Percentiles rank a stretch among this genome's conserved stretches.
phyloP scores from a whole-genome alignment of 164 flowering plant species.

The Chimonanthus salicifolius region DNA sequence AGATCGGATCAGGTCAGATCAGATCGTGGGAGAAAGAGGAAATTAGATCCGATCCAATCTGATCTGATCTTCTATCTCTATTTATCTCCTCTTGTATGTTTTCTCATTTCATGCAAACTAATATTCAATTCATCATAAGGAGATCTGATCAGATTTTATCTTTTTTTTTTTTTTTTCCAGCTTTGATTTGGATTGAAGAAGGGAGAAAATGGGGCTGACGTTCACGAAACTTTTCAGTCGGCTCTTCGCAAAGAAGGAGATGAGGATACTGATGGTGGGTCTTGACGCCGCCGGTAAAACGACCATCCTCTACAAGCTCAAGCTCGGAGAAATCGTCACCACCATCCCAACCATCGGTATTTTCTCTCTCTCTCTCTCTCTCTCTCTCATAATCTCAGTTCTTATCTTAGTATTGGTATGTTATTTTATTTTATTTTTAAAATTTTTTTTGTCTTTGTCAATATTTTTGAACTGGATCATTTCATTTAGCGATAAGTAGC shows the following conservation, averaged over 20 bases:
- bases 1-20: neutral
- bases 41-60: neutral
- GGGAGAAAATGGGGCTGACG: constrained; percentile 19
- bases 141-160: constrained; percentile 4
- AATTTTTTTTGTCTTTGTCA: neutral
- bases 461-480: neutral
- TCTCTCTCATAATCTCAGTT: neutral
- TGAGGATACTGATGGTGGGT: constrained; percentile 23
- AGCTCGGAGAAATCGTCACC: constrained; percentile 21
- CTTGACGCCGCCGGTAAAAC: constrained; percentile 23
- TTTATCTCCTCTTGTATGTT: neutral
- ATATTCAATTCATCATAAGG: neutral
- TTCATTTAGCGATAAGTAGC: neutral
- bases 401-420: neutral
- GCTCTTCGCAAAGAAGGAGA: constrained; percentile 22
- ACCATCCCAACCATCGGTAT: constrained; percentile 21
- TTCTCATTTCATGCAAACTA: neutral
- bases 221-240: constrained; percentile 20
- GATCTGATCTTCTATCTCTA: neutral
- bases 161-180: neutral
- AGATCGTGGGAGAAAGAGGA: neutral
- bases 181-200: neutral
- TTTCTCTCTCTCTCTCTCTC: neutral
- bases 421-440: too few relatives aligned
- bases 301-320: constrained; percentile 23